Conservation (phyloP, 768 basidiomycete species). For the Naganishia kalamii region DNA sequence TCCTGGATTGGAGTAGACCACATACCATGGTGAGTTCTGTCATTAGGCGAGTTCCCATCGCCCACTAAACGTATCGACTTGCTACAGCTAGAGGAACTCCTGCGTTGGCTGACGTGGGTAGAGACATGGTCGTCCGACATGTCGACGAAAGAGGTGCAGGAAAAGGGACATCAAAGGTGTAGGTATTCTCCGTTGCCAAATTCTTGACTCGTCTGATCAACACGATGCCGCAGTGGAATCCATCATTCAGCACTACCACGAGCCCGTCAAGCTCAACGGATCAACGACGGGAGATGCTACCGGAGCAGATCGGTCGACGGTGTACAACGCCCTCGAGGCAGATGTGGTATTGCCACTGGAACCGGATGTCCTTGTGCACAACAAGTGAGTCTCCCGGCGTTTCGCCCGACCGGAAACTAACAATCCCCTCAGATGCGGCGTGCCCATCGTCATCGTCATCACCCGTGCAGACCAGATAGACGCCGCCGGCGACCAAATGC, state of each 20-base stretch:
- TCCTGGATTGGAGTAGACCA: constrained; percentile 90
- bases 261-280: constrained; percentile 59
- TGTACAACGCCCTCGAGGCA: constrained; percentile 27
- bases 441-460: constrained; percentile 82
- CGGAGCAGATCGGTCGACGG: constrained; percentile 49
- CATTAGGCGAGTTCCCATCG: not conserved
- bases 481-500: constrained; percentile 62
- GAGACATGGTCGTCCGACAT: constrained; percentile 66
- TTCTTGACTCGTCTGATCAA: constrained; percentile 1
- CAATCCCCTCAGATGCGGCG: constrained; percentile 50
- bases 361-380: constrained; percentile 77
- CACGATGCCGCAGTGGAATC: constrained; percentile 62
- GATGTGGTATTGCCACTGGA: constrained; percentile 74
- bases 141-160: constrained; percentile 43
- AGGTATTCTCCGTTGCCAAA: constrained; percentile 43
- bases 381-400: constrained; percentile 47
- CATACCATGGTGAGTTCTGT: constrained; percentile 64
- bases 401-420: not conserved
- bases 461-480: constrained; percentile 92
- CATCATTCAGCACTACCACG: constrained; percentile 81
- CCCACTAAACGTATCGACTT: not conserved
- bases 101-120: constrained; percentile 78
- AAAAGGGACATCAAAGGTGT: constrained; percentile 79
- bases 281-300: constrained; percentile 51
- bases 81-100: constrained; percentile 58